Conservation (phyloP, 164 flowering plant genomes). For the Vitis cinerea region DNA sequence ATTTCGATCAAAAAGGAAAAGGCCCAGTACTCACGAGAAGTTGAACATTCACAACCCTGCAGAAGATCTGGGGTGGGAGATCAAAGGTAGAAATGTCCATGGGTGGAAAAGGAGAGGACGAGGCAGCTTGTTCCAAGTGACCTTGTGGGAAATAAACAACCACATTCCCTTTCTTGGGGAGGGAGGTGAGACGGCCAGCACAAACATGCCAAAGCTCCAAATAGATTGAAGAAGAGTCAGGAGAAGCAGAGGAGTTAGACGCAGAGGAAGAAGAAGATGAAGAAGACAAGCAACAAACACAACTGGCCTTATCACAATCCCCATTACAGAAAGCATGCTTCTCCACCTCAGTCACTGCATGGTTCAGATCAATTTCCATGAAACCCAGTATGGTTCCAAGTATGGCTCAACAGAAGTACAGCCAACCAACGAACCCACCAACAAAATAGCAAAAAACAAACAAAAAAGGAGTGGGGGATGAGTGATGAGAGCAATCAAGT, state of each 20-base stretch:
- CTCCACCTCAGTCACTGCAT: slow-evolving; percentile 56
- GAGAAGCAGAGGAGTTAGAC: slow-evolving; percentile 39
- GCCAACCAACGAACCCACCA: slow-evolving; percentile 12
- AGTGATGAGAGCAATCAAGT: slow-evolving; percentile 5
- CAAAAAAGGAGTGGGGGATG: not conserved
- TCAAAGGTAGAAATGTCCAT: slow-evolving; percentile 61
- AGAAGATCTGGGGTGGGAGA: slow-evolving; percentile 82
- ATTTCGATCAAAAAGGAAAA: not conserved
- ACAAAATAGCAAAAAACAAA: slow-evolving; percentile 8
- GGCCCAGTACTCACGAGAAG: slow-evolving; percentile 55
- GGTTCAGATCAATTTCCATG: slow-evolving; percentile 95
- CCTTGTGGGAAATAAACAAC: slow-evolving; percentile 97
- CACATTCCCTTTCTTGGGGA: slow-evolving; percentile 80
- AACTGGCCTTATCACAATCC: slow-evolving; percentile 34
- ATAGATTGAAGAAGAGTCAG: slow-evolving; percentile 48
- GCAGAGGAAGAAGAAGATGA: slow-evolving; percentile 45
- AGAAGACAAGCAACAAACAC: slow-evolving; percentile 36
- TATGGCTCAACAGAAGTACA: slow-evolving; percentile 11
- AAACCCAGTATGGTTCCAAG: slow-evolving; percentile 23
- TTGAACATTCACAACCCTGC: slow-evolving; percentile 79
- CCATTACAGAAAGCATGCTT: slow-evolving; percentile 43
- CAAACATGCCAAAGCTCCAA: slow-evolving; percentile 93
- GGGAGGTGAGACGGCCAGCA: slow-evolving; percentile 84
- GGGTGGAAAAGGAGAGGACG: slow-evolving; percentile 48
- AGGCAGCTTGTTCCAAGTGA: slow-evolving; percentile 73